Conservation (phyloP, 2,329 filamentous ascomycete genomes). For the Hypoxylon sp. region DNA sequence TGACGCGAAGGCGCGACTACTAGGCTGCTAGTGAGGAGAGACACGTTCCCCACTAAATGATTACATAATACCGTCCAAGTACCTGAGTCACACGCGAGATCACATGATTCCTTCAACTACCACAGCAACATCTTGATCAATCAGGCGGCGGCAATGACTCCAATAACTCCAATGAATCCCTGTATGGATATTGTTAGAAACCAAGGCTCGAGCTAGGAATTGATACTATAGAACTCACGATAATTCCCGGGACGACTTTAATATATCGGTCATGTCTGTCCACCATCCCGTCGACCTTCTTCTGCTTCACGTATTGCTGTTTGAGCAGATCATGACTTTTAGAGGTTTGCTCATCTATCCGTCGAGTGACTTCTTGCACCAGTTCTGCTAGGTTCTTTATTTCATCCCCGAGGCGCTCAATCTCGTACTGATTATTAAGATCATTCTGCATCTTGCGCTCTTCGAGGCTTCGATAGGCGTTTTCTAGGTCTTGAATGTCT, state of each 20-base stretch:
- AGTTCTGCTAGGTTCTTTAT: background rate
- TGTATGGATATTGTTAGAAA: background rate
- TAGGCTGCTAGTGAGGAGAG: background rate
- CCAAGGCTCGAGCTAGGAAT: background rate
- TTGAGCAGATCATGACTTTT: background rate
- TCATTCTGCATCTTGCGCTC: background rate
- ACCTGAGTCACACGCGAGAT: background rate
- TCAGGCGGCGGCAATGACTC: background rate
- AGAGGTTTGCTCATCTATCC: background rate
- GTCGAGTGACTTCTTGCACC: background rate
- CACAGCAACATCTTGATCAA: background rate
- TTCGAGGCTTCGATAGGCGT: background rate
- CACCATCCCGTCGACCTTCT: background rate
- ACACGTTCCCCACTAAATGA: background rate
- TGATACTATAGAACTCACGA: background rate
- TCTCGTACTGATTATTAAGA: background rate
- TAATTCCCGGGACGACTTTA: background rate
- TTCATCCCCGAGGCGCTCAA: background rate
- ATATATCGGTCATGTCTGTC: background rate
- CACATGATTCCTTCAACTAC: background rate
- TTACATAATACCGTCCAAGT: background rate
- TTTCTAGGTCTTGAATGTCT: background rate
- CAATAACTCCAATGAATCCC: background rate
- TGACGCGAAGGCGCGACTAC: slow-evolving; percentile 3
- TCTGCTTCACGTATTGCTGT: background rate